Percentiles rank a stretch among this genome's conserved stretches.
Evolutionary conservation across 148 eudicot genomes (phyloP).

Genomic region (Silene conica): DNA sequence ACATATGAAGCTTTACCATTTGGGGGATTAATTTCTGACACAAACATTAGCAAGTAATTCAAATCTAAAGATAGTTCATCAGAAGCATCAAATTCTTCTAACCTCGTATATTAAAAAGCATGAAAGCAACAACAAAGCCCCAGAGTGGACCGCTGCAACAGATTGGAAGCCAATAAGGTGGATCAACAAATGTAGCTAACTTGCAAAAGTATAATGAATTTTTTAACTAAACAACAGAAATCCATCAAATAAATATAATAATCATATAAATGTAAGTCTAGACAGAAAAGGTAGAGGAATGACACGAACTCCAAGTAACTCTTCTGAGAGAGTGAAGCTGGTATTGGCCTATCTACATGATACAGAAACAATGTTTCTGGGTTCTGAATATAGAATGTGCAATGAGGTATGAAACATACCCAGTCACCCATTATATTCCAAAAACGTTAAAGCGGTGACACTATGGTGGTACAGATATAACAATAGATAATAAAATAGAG

Average conservation of each 20-base stretch:
- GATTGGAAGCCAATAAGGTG: slow-evolving; percentile 17
- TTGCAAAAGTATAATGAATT: neutral
- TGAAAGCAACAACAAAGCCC: slow-evolving; percentile 94
- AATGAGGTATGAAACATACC: neutral
- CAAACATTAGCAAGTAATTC: neutral
- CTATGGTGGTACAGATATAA: neutral
- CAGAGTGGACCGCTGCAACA: slow-evolving; percentile 85
- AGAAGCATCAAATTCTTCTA: slow-evolving; percentile 13
- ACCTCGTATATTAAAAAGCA: slow-evolving; percentile 92
- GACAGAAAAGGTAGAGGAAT: neutral
- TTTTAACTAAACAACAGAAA: neutral
- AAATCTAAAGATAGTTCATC: neutral
- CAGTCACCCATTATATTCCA: neutral
- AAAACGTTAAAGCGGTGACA: neutral
- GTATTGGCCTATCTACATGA: neutral
- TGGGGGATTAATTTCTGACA: neutral
- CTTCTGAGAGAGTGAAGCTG: neutral
- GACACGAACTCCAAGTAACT: neutral
- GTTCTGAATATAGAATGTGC: neutral
- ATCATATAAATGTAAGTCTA: neutral
- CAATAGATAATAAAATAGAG: neutral
- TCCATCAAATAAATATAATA: neutral
- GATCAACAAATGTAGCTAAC: neutral
- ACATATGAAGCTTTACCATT: neutral
- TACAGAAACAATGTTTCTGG: neutral